These are phyloP conservation scores for Cladosporium sp. DNA, from an alignment of 2,329 filamentous ascomycete genomes.

Conservation along the genomic window DNA sequence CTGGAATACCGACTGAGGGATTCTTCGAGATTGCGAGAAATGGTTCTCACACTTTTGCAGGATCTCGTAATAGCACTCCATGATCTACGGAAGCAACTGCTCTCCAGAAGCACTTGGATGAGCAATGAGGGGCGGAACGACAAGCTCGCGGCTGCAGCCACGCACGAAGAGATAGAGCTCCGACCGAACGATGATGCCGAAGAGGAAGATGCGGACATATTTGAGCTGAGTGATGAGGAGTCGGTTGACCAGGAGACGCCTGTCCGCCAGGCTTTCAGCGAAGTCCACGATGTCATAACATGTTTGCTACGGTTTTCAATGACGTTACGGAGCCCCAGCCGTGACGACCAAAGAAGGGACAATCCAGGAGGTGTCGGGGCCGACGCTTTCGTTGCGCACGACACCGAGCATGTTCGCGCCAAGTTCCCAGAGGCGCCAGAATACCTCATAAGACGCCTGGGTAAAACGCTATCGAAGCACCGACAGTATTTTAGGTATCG, in stretches of 20 bases:
- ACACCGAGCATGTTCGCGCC: neutral
- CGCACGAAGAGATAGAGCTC: neutral
- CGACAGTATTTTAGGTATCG: neutral
- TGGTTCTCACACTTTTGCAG: conserved; percentile 21
- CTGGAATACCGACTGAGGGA: conserved; percentile 38
- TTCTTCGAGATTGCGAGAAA: conserved; percentile 25
- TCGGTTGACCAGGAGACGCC: neutral
- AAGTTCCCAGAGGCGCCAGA: neutral
- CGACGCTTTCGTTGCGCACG: neutral
- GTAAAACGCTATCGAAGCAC: neutral
- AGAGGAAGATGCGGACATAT: neutral
- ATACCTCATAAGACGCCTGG: neutral
- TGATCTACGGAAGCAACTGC: neutral
- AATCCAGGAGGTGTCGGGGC: neutral
- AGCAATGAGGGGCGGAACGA: neutral
- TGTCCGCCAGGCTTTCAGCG: conserved; percentile 21
- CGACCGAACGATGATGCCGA: neutral
- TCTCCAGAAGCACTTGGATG: no score
- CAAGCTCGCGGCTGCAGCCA: no score
- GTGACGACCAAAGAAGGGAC: conserved; percentile 31
- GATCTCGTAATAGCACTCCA: conserved; percentile 27
- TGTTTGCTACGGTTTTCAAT: conserved; percentile 38
- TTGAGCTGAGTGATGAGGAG: conserved; percentile 12
- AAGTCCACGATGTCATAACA: conserved; percentile 29
- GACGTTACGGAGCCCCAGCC: conserved; percentile 36